Evolutionary conservation across 352 stramenopile species (phyloP).

Genomic region (Proteromonas lacertae): DNA sequence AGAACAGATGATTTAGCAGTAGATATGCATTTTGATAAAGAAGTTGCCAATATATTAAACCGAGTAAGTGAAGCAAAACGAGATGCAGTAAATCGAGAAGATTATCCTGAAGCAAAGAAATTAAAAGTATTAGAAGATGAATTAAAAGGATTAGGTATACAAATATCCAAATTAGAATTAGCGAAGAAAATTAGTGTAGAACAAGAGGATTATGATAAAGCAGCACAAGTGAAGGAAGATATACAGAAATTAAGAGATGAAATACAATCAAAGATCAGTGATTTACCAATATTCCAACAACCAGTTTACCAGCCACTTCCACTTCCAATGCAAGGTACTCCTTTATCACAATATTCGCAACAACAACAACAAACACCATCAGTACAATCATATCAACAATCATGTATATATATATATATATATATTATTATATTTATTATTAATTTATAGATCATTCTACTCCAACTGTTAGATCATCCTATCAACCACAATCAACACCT

Average conservation of each 20-base stretch:
- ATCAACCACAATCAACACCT: too few species aligned
- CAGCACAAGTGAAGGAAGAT: constrained; percentile 47
- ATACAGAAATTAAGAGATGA: background rate
- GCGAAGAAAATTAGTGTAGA: constrained; percentile 44
- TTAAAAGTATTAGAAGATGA: constrained; percentile 27
- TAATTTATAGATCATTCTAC: background rate
- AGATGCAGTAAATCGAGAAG: constrained; percentile 33
- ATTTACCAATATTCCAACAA: background rate
- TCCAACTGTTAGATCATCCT: too few species aligned
- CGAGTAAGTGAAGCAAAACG: constrained; percentile 49
- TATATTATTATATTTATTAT: too few species aligned
- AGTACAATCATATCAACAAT: background rate
- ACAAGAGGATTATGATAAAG: constrained; percentile 53
- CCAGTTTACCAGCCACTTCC: background rate
- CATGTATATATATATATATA: too few species aligned
- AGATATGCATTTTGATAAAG: constrained; percentile 44
- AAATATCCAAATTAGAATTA: constrained; percentile 35
- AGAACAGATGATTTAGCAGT: constrained; percentile 21
- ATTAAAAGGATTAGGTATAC: constrained; percentile 22
- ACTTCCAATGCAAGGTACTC: background rate
- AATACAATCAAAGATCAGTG: background rate
- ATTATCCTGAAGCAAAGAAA: constrained; percentile 49
- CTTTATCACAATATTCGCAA: background rate
- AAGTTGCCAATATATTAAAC: constrained; percentile 38
- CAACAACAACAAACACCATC: background rate